Evolutionary conservation across 169 alveolate genomes (phyloP).

Genomic region (Plasmodium blacklocki): DNA sequence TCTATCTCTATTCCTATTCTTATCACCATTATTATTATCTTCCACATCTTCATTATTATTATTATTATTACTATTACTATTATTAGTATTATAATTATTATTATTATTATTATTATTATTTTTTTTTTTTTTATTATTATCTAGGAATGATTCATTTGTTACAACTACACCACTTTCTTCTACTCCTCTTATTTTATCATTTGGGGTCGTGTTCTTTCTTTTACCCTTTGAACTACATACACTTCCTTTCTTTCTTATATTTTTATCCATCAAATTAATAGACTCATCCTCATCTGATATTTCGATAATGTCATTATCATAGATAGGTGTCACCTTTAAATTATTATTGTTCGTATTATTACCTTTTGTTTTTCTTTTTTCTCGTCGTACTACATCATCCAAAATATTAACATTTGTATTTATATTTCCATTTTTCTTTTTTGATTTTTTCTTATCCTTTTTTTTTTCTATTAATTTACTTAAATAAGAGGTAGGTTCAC

Average conservation of each 20-base stretch:
- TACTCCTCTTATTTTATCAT: slow-evolving; percentile 3
- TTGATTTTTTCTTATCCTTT: slow-evolving; percentile 31
- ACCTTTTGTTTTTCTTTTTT: neutral
- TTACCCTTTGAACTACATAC: slow-evolving; percentile 12
- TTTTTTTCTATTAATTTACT: slow-evolving; percentile 56
- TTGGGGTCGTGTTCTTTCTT: neutral
- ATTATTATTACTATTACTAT: neutral
- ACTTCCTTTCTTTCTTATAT: slow-evolving; percentile 12
- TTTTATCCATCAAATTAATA: neutral
- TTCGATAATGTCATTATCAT: slow-evolving; percentile 44
- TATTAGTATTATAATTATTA: neutral
- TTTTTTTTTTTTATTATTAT: neutral
- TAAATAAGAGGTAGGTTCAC: slow-evolving; percentile 14
- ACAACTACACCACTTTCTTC: neutral
- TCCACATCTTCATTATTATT: too few relatives aligned
- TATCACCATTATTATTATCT: neutral
- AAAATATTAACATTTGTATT: neutral
- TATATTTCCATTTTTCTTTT: neutral
- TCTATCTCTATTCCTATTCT: too few relatives aligned
- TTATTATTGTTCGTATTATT: neutral
- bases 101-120: neutral
- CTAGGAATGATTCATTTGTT: neutral
- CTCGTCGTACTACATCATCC: slow-evolving; percentile 4
- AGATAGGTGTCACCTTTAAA: neutral
- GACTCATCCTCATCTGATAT: slow-evolving; percentile 50